Percentiles rank a stretch among this genome's conserved stretches.
Conservation (phyloP, 495 filamentous ascomycete genomes). For the Penicillium cosmopolitanum region DNA sequence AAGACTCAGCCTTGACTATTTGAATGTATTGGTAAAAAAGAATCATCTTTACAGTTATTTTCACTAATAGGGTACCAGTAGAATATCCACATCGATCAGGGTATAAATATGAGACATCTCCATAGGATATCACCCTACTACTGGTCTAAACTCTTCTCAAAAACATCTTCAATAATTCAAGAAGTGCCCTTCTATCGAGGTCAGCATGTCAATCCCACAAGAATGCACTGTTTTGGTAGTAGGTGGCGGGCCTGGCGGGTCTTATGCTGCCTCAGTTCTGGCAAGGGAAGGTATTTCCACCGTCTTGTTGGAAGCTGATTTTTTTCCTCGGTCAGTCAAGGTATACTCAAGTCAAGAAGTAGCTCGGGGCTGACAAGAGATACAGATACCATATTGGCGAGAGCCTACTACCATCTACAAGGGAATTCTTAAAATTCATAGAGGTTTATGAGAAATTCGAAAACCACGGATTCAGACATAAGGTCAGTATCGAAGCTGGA, state of each 20-base stretch:
- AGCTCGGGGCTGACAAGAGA: not conserved
- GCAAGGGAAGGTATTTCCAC: constrained; percentile 49
- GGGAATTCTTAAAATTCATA: constrained; percentile 53
- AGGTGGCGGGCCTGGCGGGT: constrained; percentile 52
- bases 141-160: not conserved
- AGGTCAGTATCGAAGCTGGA: constrained; percentile 31
- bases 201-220: constrained; percentile 31
- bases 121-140: not conserved
- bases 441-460: constrained; percentile 48
- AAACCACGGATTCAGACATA: constrained; percentile 46
- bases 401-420: constrained; percentile 53
- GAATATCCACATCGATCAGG: not conserved
- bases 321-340: constrained; percentile 43
- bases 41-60: not conserved
- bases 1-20: not conserved
- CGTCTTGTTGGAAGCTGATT: constrained; percentile 49
- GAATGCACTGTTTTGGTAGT: constrained; percentile 46
- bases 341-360: not conserved
- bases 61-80: not conserved
- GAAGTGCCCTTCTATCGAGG: not conserved
- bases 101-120: not conserved
- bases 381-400: constrained; percentile 32
- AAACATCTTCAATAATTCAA: not conserved
- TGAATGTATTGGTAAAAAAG: not conserved
- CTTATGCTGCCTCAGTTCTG: constrained; percentile 46